Base-by-base conservation (phyloP, 1,284 basidiomycete genomes). In the Ustilago tritici region DNA sequence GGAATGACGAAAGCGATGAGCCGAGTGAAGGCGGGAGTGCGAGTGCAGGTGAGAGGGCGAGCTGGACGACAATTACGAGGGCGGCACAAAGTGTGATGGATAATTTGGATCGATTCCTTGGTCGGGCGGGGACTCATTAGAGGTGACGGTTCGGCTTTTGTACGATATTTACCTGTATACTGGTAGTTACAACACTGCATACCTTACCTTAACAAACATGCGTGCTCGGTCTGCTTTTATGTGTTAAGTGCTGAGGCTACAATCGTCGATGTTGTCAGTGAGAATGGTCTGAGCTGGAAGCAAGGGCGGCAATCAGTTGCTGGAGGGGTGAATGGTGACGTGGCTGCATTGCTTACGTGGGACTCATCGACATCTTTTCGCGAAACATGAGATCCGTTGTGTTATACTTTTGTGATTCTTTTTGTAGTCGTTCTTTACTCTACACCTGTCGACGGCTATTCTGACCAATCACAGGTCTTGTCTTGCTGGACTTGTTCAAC, bases 401-500 rank as follows among this genome's bases (percentile, higher is more conserved):
- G 40, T 15, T 11, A 12, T 17, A 15, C 14, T 17, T 41, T 41
- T 17, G n/a, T 19, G 43, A 17, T 46, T 11, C 43, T 6, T 46
- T 19, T 19, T 19, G n/a, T 28, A 28, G 23, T 11, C 43, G 3
- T 3, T 46, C n/a, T 15, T 46, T n/a, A n/a, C 43, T 19, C 59
- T 36, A 74, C 3, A 75, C 72, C 54, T 75, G 67, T 15, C 76
- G 55, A 19, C 73, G 54, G 5, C 34, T 55, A 47, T 79, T 70
- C 54, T 71, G 60, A 1, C 77, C 77, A 23, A 79, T 67, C 17
- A 72, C 66, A 12, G 77, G 73, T 32, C 76, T 58, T 14, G 47
- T 17, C 49, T 58, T 69, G 6, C 11, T 23, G 15, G 40, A n/a
- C 31, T 62, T 78, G 43, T 63, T 61, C 43, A 65, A n/a, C 43